Evolutionary conservation across 2,329 filamentous ascomycete genomes (phyloP), one percentile per base, ranked within the genome.

Genomic region (Ascochyta koolunga): DNA sequence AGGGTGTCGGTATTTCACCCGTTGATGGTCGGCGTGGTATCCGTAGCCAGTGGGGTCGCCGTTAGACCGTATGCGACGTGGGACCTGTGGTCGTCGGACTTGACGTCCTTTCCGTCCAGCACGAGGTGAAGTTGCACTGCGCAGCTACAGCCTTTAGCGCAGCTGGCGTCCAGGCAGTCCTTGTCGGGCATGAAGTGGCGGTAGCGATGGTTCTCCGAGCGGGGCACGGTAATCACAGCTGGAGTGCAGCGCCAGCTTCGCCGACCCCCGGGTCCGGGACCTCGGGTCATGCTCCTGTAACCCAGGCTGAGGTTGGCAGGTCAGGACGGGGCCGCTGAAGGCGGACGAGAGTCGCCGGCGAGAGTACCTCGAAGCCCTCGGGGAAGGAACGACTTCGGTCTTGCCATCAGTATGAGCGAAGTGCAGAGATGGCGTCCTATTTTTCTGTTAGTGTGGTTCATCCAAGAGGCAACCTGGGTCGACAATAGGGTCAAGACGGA

Each of bases 141-240:
- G 84, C 81, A n/a, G 48, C 88, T 85, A 48, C 90, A 87, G 54
- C 93, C 93, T 67, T 96, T 83, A n/a, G 78, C 77, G 77, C 93
- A 98, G 76, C 93, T 87, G 49, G 82, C 82, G 69, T 97, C 92
- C 31, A 96, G 81, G 70, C 85, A 96, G 0, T 77, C 76, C 81
- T 96, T 96, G 66, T 88, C 83, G 0, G 93, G 93, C 64, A 97
- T 68, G 71, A 85, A 87, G 75, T 96, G 93, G 61, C 93, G 91
- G 74, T 86, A 89, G 31, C 96, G 82, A n/a, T n/a, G n/a, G n/a
- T n/a, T n/a, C n/a, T n/a, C n/a, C 13, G 92, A 89, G 1, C 83
- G n/a, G n/a, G n/a, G n/a, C n/a, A n/a, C n/a, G n/a, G n/a, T n/a
- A n/a, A n/a, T n/a, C n/a, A n/a, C n/a, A n/a, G n/a, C n/a, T n/a